phyloP scores from a whole-genome alignment of 176 grass and related monocot species.

The Tillandsia leiboldiana region DNA sequence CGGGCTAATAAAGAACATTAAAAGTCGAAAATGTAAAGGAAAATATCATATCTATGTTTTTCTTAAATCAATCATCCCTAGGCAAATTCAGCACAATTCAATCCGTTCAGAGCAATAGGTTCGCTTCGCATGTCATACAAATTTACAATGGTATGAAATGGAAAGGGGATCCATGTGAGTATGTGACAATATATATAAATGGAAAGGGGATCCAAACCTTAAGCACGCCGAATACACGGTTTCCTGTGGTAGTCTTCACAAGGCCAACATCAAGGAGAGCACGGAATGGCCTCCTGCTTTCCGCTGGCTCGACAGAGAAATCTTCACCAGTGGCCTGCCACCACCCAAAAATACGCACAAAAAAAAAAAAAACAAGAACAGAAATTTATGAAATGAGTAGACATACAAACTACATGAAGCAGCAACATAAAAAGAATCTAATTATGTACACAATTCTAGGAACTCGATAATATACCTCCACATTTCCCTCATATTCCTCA shows the following conservation, averaged over 20 bases:
- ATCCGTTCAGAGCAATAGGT: too few species aligned
- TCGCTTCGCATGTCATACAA: too few species aligned
- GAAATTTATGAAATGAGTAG: too few species aligned
- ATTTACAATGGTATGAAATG: too few species aligned
- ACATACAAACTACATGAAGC: too few species aligned
- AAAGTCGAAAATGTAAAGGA: too few species aligned
- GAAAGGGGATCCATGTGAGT: not conserved
- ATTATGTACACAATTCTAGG: not conserved
- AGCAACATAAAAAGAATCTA: not conserved
- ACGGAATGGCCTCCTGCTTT: slow-evolving; percentile 53
- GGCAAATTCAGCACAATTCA: too few species aligned
- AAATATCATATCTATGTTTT: too few species aligned
- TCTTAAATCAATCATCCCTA: too few species aligned
- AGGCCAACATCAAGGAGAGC: slow-evolving; percentile 64
- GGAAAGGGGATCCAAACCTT: slow-evolving; percentile 33
- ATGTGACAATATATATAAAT: too few species aligned
- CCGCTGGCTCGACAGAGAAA: slow-evolving; percentile 43
- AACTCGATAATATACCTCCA: slow-evolving; percentile 28
- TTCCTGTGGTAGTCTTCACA: slow-evolving; percentile 61
- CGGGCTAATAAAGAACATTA: too few species aligned
- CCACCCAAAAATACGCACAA: not conserved
- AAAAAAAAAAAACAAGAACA: too few species aligned
- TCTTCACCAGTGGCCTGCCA: slow-evolving; percentile 51
- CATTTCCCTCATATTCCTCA: slow-evolving; percentile 47
- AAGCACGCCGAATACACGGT: slow-evolving; percentile 58